phyloP scores from a whole-genome alignment of 345 rosid genomes.

The Bruguiera sexangula region DNA sequence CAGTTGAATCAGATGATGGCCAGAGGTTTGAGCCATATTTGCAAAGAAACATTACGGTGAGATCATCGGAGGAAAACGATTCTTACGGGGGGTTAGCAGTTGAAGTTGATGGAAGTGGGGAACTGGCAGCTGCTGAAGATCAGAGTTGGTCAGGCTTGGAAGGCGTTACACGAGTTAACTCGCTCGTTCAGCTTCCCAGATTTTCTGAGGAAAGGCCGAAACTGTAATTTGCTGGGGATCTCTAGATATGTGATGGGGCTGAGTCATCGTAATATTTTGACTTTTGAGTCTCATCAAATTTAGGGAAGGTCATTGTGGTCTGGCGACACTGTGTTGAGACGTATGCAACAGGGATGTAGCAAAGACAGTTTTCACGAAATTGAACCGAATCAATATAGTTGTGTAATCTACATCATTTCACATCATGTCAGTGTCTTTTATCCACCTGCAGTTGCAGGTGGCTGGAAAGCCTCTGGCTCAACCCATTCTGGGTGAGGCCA shows the following conservation, averaged over 20 bases:
- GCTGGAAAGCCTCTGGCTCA: too few species aligned
- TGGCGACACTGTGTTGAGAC: conserved; percentile 12
- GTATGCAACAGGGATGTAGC: conserved; percentile 20
- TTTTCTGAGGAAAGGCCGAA: conserved; percentile 67
- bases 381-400: conserved; percentile 10
- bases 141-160: conserved; percentile 92
- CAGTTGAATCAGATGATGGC: conserved; percentile 73
- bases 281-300: conserved; percentile 11
- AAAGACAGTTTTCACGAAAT: conserved; percentile 12
- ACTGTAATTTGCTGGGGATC: conserved; percentile 25
- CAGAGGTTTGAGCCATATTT: conserved; percentile 78
- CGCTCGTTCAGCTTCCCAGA: conserved; percentile 96
- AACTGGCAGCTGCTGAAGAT: conserved; percentile 42
- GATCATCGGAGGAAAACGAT: conserved; percentile 62
- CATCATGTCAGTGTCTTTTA: neutral
- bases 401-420: conserved; percentile 9
- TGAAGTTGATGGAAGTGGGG: conserved; percentile 44
- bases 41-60: conserved; percentile 80
- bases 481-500: neutral
- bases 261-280: conserved; percentile 22
- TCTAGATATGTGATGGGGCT: conserved; percentile 11
- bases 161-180: conserved; percentile 96
- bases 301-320: conserved; percentile 9
- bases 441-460: neutral
- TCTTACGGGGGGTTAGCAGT: conserved; percentile 29